Evolutionary conservation across 2,329 filamentous ascomycete genomes (phyloP).

Genomic region (Pseudogymnoascus pannorum): DNA sequence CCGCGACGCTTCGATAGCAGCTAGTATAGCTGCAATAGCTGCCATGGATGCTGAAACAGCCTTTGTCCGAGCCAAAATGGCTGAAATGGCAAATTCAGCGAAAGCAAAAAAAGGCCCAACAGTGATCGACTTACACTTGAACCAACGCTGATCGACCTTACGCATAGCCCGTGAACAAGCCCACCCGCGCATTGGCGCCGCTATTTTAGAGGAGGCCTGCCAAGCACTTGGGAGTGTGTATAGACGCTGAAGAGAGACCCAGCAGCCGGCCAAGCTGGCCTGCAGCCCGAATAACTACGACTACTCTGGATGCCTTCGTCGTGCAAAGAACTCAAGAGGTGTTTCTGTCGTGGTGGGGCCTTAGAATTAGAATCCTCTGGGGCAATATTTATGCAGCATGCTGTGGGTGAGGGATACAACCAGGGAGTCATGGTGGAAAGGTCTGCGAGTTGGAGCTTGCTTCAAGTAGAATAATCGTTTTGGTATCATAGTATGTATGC

Average conservation of each 20-base stretch:
- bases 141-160: not conserved
- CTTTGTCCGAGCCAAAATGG: not conserved
- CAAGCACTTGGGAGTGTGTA: too few relatives aligned
- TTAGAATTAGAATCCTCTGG: not conserved
- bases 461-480: conserved; percentile 5
- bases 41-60: not conserved
- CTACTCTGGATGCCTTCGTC: not conserved
- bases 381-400: not conserved
- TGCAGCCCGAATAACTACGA: not conserved
- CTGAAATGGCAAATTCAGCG: not conserved
- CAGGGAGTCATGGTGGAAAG: not conserved
- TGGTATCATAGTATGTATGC: conserved; percentile 8
- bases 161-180: not conserved
- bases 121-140: not conserved
- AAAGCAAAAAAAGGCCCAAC: not conserved
- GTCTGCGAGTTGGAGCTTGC: not conserved
- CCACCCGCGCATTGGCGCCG: not conserved
- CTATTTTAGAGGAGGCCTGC: not conserved
- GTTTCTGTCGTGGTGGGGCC: not conserved
- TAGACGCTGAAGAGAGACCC: too few relatives aligned
- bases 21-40: not conserved
- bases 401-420: not conserved
- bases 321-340: not conserved
- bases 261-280: not conserved
- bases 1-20: not conserved